Percentiles rank a stretch among this genome's conserved stretches.
Conservation (phyloP, 352 stramenopile species). For the Phytophthora tentaculata region DNA sequence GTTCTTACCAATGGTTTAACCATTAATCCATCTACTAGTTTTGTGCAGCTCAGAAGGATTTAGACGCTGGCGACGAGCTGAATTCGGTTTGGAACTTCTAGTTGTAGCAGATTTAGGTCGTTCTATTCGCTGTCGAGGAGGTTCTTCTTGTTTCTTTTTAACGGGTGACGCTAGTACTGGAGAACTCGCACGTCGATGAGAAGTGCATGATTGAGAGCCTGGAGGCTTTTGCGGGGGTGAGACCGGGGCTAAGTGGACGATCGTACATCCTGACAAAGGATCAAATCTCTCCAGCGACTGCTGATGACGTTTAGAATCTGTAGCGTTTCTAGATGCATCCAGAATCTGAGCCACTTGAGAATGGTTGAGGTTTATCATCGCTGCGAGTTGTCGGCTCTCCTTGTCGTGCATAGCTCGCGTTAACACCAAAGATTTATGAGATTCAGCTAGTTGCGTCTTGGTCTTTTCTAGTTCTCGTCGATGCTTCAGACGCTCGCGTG, state of each 20-base stretch:
- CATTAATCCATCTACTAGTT: background rate
- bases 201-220: constrained; percentile 14
- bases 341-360: constrained; percentile 48
- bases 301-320: constrained; percentile 5
- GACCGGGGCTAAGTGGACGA: constrained; percentile 28
- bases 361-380: constrained; percentile 47
- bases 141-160: constrained; percentile 1
- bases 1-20: constrained; percentile 32
- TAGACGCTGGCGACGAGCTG: background rate
- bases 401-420: constrained; percentile 76
- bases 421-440: constrained; percentile 49
- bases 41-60: background rate
- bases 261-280: constrained; percentile 43
- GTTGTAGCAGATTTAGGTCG: constrained; percentile 27
- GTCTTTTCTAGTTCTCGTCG: constrained; percentile 45
- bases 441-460: constrained; percentile 37
- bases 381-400: constrained; percentile 66
- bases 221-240: constrained; percentile 30
- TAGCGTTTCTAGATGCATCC: constrained; percentile 23
- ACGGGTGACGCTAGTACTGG: constrained; percentile 4
- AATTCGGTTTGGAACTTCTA: constrained; percentile 1
- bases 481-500: constrained; percentile 42
- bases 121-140: constrained; percentile 6
- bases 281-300: constrained; percentile 48
- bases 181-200: constrained; percentile 20